A percentile compares a stretch with the other conserved stretches of the same genome.
Conservation (phyloP, 495 filamentous ascomycete genomes). For the Pseudevernia furfuracea region DNA sequence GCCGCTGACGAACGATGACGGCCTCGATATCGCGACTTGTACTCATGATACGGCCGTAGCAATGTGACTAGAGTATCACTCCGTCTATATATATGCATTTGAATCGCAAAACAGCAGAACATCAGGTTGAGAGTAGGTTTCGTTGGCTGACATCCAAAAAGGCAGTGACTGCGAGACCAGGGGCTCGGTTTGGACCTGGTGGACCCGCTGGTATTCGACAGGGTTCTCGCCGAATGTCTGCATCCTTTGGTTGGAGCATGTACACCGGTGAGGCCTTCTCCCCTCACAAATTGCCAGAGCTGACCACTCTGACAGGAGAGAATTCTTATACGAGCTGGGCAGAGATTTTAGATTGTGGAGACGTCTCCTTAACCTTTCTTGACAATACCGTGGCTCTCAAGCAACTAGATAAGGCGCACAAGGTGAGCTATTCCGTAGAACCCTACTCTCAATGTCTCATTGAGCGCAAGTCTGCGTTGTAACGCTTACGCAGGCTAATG, state of each 20-base stretch:
- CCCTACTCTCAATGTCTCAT: neutral
- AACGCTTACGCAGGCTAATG: neutral
- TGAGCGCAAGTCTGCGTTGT: neutral
- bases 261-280: conserved; percentile 32
- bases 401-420: conserved; percentile 42
- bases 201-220: conserved; percentile 43
- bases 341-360: conserved; percentile 45
- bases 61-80: neutral
- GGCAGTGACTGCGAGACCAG: conserved; percentile 39
- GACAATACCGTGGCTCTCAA: conserved; percentile 47
- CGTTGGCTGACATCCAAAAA: conserved; percentile 13
- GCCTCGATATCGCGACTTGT: conserved; percentile 14
- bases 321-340: conserved; percentile 43
- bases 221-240: conserved; percentile 37
- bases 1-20: conserved; percentile 5
- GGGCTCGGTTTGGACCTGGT: conserved; percentile 38
- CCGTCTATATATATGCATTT: neutral
- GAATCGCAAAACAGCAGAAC: neutral
- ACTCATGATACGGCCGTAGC: neutral
- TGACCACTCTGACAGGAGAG: conserved; percentile 23
- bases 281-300: conserved; percentile 4
- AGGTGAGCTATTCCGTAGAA: conserved; percentile 26
- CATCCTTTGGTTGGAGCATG: conserved; percentile 34
- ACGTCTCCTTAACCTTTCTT: conserved; percentile 44
- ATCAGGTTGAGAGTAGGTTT: neutral